Evolutionary conservation across 352 stramenopile genomes (phyloP).

Genomic region (Phytophthora sp.): DNA sequence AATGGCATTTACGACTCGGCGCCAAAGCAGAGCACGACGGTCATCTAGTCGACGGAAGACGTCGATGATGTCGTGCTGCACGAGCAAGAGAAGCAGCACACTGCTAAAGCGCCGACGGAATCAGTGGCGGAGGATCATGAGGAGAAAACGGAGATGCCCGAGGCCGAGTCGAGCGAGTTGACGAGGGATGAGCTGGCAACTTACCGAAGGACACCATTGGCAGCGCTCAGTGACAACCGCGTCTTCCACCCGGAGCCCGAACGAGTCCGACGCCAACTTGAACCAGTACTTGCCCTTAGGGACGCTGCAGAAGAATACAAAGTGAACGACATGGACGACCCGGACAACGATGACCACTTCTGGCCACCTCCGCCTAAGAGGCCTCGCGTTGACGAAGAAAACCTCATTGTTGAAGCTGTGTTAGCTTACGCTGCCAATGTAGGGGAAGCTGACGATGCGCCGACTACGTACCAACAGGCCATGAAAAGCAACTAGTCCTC

Average conservation of each 20-base stretch:
- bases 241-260: not conserved
- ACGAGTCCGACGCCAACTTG: too few relatives aligned
- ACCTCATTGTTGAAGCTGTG: not conserved
- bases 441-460: not conserved
- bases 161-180: not conserved
- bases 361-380: slow-evolving; percentile 1
- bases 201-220: not conserved
- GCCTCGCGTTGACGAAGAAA: not conserved
- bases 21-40: not conserved
- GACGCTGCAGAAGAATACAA: too few relatives aligned
- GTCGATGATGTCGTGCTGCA: not conserved
- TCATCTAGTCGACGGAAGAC: not conserved
- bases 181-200: not conserved
- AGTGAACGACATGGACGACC: too few relatives aligned
- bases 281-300: not conserved
- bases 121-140: not conserved
- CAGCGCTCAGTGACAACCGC: not conserved
- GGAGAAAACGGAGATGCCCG: slow-evolving; percentile 1
- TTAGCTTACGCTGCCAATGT: not conserved
- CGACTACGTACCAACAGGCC: not conserved
- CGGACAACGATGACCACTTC: not conserved
- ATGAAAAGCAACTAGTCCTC: not conserved
- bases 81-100: not conserved
- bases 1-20: slow-evolving; percentile 11
- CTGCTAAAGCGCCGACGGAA: not conserved